A percentile compares a stretch with the other conserved stretches of the same genome.
Evolutionary conservation across 192 early-diverging fungal species (phyloP).

Genomic region (Entomortierella chlamydospora): DNA sequence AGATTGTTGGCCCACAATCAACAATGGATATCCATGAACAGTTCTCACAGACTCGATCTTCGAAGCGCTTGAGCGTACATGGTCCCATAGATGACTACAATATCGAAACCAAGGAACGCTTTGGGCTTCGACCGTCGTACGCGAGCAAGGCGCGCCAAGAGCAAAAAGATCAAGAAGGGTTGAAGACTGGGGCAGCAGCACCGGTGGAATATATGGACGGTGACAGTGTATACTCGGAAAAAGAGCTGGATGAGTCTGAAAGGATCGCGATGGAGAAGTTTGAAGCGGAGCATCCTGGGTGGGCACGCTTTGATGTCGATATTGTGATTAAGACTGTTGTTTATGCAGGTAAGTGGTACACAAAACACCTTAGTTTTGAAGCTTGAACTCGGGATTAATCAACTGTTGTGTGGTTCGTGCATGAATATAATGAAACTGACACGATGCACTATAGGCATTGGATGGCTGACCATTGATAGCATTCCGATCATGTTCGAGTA

Average conservation of each 20-base stretch:
- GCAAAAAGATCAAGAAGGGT: neutral
- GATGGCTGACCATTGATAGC: conserved; percentile 59
- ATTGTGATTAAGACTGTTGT: conserved; percentile 70
- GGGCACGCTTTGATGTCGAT: conserved; percentile 64
- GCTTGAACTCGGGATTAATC: neutral
- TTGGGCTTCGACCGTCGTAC: conserved; percentile 30
- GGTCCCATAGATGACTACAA: neutral
- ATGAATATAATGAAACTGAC: neutral
- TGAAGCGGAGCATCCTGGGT: conserved; percentile 47
- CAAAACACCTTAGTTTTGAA: neutral
- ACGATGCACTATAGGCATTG: conserved; percentile 47
- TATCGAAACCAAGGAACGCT: conserved; percentile 38
- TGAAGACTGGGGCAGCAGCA: neutral
- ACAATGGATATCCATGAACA: conserved; percentile 65
- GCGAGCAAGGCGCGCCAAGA: conserved; percentile 16
- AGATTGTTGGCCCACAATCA: conserved; percentile 64
- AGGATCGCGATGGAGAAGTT: conserved; percentile 46
- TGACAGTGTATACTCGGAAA: neutral
- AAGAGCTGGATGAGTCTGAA: conserved; percentile 38
- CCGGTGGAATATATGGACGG: conserved; percentile 17
- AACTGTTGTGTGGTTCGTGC: neutral
- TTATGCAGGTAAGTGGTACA: conserved; percentile 56
- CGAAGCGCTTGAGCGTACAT: conserved; percentile 14
- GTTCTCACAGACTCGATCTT: conserved; percentile 45
- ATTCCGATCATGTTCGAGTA: conserved; percentile 62